Evolutionary conservation across 148 eudicot species (phyloP), one percentile per base, ranked within the genome.

Genomic region (Rhododendron kiyosumense): DNA sequence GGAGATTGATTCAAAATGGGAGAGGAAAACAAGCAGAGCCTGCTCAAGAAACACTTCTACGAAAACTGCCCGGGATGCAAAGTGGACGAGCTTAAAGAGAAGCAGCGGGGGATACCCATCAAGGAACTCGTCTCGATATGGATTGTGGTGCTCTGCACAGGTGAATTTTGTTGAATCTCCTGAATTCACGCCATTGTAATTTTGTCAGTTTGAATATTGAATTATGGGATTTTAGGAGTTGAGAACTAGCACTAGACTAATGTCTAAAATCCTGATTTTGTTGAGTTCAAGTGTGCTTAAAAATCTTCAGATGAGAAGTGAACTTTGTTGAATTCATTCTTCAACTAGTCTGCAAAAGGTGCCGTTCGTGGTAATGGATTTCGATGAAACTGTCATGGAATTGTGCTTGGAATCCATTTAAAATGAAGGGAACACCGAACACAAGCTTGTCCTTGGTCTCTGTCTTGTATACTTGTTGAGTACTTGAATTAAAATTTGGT

Each of bases 51-150:
- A 45, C 85, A 74, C 11, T 94, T 89, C 88, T 84, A 92, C 79
- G 95, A 93, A n/a, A 89, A 88, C 51, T 96, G 98, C 85, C 92
- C 97, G 0, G 98, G 96, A 1, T 96, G 98, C 76, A 89, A 86
- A 82, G 87, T 93, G 3, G 94, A 96, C 63, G 89, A 78, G 85
- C 84, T 46, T 1, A 94, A 93, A 71, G 90, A 85, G 65, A 49
- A 87, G 46, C 88, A 92, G 9, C 20, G 81, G 1, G 91, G 90
- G 5, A 17, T 94, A 6, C 98, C 97, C n/a, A 88, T 89, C 82
- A 94, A 86, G 81, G 84, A 89, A 87, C 91, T 96, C 17, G 30
- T 90, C 14, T 85, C 81, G 32, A 85, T 94, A 46, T 95, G 96
- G 95, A 84, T 92, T 84, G 57, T 86, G 28, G 86, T 83, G 36